Conservation (phyloP, 169 alveolate species). For the Gregarina niphandrodes region DNA sequence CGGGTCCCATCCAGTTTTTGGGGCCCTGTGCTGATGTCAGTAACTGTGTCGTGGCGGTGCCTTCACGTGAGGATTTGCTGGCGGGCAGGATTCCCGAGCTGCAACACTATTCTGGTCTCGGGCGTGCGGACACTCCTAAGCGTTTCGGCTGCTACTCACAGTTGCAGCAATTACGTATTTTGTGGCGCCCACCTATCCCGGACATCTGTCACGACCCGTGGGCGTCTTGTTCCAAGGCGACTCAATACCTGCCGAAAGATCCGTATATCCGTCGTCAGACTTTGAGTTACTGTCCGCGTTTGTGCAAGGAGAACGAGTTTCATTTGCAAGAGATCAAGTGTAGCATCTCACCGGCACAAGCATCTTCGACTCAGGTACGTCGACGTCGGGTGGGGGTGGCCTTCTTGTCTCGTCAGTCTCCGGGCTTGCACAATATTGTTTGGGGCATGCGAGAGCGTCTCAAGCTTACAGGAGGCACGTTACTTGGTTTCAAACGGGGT, state of each 20-base stretch:
- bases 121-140: conserved; percentile 8
- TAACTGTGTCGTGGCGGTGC: conserved; percentile 19
- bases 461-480: conserved; percentile 14
- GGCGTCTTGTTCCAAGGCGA: conserved; percentile 20
- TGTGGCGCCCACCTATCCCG: conserved; percentile 9
- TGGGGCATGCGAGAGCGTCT: conserved; percentile 60
- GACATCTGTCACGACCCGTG: conserved; percentile 11
- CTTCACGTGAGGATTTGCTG: not conserved
- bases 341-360: conserved; percentile 7
- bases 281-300: conserved; percentile 49
- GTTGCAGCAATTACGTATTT: conserved; percentile 3
- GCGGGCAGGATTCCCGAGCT: conserved; percentile 11
- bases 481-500: conserved; percentile 18
- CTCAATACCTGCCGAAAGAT: conserved; percentile 39
- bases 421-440: conserved; percentile 83
- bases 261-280: conserved; percentile 58
- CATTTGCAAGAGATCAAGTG: conserved; percentile 17
- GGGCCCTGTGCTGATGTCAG: conserved; percentile 34
- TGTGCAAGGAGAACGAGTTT: conserved; percentile 22
- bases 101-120: conserved; percentile 8
- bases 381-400: conserved; percentile 57
- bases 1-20: conserved; percentile 85
- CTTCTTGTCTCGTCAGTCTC: conserved; percentile 73
- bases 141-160: not conserved
- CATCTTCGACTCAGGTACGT: not conserved